Base-by-base conservation (phyloP, 306 rosid genomes). In the Comarum palustre region DNA sequence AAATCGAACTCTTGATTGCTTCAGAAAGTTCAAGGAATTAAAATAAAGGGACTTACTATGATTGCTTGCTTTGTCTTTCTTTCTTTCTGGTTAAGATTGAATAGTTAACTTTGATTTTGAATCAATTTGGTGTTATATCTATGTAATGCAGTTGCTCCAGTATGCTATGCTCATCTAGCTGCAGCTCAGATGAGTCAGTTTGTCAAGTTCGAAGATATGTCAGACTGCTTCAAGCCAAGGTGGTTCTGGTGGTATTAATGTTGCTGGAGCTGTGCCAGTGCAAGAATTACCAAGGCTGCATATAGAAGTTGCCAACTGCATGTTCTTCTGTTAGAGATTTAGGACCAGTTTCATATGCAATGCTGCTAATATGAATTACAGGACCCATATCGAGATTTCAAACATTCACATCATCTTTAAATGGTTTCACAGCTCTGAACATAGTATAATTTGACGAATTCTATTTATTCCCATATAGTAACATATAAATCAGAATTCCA, bases 111-210 rank as follows among this genome's bases (percentile, higher is more conserved):
- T 39, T 39, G 11, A 39, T 39, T 39, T 39, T 39, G 42, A 39
- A 39, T 8, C 9, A 10, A 41, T 41, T 10, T 41, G 45, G 45
- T 41, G 13, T 39, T n/a, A n/a, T 39, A 12, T 39, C 43, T 39
- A 2, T 39, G 43, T 38, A 39, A 8, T 39, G 43, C 12, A 39
- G 43, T 39, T 39, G 12, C 43, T 39, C 43, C 97, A 0, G 78
- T 93, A n/a, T 87, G 96, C 74, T 93, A 93, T 66, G 97, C 98
- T 1, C 98, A 93, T 82, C 69, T 88, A 78, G 97, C 98, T 3
- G 98, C 97, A 8, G 57, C 88, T 1, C 93, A 90, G 75, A 63
- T 87, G 54, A 90, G 89, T 0, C 92, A 87, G 71, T 90, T 93
- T 25, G 81, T 90, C 62, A 93, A 90, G 27, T 93, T 87, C 19